Evolutionary conservation across 2,329 filamentous ascomycete species (phyloP), one percentile per base, ranked within the genome.

Genomic region (Xylogone sp.): DNA sequence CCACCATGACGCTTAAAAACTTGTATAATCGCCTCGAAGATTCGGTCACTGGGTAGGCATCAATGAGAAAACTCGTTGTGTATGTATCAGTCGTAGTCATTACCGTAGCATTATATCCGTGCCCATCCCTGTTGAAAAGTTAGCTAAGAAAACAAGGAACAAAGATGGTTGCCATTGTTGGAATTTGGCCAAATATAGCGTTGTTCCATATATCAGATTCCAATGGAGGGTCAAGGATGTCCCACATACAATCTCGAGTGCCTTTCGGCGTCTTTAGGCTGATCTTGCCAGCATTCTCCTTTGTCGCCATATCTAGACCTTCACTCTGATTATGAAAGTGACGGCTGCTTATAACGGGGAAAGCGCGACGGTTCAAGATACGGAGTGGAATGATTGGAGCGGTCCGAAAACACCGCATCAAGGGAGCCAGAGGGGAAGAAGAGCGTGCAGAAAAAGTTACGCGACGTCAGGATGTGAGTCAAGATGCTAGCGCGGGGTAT

Each of bases 241-340:
- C 5, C 13, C n/a, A 56, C 69, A 49, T 68, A 84, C 84, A 96
- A 69, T 96, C 91, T 68, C 90, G 88, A 59, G 90, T 96, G 61
- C 91, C 90, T 79, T 96, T 96, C 56, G 90, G 89, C 65, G 87
- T 89, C 78, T 96, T 96, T 68, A 95, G 79, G 57, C 77, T 77
- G 34, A 39, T 7, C 34, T 53, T 67, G 67, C 45, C 57, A 39
- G 34, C 34, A 39, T 39, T 39, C 34, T 39, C 62, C 59, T 76
- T 75, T 34, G 70, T 66, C 48, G 70, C 60, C 64, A 66, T 67
- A 8, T 51, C 24, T 39, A 16, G 34, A 7, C n/a, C 34, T 39
- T 39, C 34, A 39, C 5, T 6, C 34, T 39, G 34, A 16, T 5
- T 18, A 4, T 39, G 34, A 39, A 39, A 39, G 34, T 16, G 34